Evolutionary conservation across 2,329 filamentous ascomycete genomes (phyloP), one percentile per base, ranked within the genome.

Genomic region (Zymoseptoria ardabiliae): DNA sequence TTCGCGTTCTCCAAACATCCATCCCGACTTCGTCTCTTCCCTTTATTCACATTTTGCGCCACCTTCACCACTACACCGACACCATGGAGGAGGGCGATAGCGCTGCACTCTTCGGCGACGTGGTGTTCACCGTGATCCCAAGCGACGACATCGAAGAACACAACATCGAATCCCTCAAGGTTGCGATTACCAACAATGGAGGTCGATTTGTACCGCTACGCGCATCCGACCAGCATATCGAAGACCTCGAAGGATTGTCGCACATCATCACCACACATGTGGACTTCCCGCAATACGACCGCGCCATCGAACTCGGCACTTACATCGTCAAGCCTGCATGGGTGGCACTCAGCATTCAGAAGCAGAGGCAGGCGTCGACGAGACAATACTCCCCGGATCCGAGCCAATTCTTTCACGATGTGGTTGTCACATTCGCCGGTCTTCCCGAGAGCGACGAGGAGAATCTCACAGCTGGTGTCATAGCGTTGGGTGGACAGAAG

Each of bases 331-430:
- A 86, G 64, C 85, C 89, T 3, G 78, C 83, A 58, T 99, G 94
- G 93, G 83, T 97, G 53, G 81, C 83, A 3, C 79, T 81, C 22
- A 94, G 89, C 3, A 73, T 96, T 2, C 73, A 79, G 21, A 88
- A 86, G 67, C 80, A 80, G 59, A 92, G 88, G 71, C 80, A 88
- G 57, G 86, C 86, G 35, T 91, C 90, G 66, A 84, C 92, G 9
- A 85, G 93, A 49, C 89, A 91, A 17, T 95, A 88, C 73, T 97
- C 88, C 52, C 94, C 94, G 1, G 94, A 99, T 69, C 92, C 93
- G 1, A 84, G 88, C 60, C 85, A 96, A 71, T 94, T 97, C 72
- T 90, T 99, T 75, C 89, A 89, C 55, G 87, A 91, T 66, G 88
- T 97, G 50, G 83, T 89, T 25, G 81, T 97, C 19, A 88, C 87